Evolutionary conservation across 176 grass and related monocot genomes (phyloP), one percentile per base, ranked within the genome.

Genomic region (Oryza brachyantha): DNA sequence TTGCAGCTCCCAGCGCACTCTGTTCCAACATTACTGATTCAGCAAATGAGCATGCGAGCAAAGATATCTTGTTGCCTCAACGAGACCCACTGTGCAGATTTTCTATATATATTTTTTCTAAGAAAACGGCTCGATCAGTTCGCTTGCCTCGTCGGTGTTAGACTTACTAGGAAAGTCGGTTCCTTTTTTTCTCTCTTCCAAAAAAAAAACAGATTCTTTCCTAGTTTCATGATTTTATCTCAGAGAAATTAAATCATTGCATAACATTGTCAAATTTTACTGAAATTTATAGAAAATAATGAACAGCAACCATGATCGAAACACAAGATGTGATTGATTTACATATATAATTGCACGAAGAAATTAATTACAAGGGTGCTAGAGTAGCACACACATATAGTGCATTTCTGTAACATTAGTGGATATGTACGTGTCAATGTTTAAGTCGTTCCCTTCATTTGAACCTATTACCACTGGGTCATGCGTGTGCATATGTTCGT

Each of bases 361-460:
- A 54, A 36, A 55, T 39, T 36, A 36, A 55, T 39, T 36, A 13
- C 58, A 64, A 31, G 14, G 4, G 72, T 54, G n/a, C 41, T 77
- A 29, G 61, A 11, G 21, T 8, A 71, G 19, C 21, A 72, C 29
- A 32, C 77, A 57, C 24, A 24, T 57, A 24, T 3, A 10, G n/a
- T 57, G n/a, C 54, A 68, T 70, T 29, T 63, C 29, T 17, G 54
- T 71, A 71, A 77, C 59, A 28, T 77, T 43, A 22, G 27, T 43
- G 38, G 5, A 46, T 38, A 63, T 64, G 22, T 10, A 57, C 21
- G 52, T 11, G 38, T 17, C 7, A 61, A 28, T 35, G 31, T 41
- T 17, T 61, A 72, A 17, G 14, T 42, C n/a, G n/a, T n/a, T n/a
- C 17, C 12, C 17, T 65, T 58, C 75, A 58, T 27, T 34, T 57